phyloP scores from a whole-genome alignment of 371 early-diverging fungal species.

The Cokeromyces recurvatus region DNA sequence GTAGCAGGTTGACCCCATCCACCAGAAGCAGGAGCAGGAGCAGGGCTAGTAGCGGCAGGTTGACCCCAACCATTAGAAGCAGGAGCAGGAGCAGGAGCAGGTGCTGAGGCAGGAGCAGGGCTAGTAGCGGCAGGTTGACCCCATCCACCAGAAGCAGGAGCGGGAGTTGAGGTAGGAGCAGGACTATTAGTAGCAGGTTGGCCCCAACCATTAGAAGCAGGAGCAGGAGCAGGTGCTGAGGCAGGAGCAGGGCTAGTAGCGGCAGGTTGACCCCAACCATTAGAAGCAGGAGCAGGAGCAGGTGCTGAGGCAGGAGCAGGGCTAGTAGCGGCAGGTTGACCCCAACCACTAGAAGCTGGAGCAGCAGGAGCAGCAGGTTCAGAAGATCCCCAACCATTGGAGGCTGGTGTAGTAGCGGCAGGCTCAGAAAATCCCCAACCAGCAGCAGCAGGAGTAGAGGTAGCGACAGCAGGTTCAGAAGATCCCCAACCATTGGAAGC shows the following conservation, averaged over 20 bases:
- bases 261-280: constrained; percentile 26
- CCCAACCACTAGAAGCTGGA: constrained; percentile 23
- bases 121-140: constrained; percentile 10
- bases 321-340: constrained; percentile 6
- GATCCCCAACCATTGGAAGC: constrained; percentile 28
- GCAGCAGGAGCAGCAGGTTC: constrained; percentile 19
- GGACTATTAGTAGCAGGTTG: constrained; percentile 17
- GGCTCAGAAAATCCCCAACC: constrained; percentile 19
- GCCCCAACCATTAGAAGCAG: constrained; percentile 13
- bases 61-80: constrained; percentile 19
- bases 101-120: constrained; percentile 7
- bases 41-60: constrained; percentile 13
- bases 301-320: constrained; percentile 19
- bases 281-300: constrained; percentile 17
- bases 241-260: constrained; percentile 13
- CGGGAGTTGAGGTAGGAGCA: constrained; percentile 7
- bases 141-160: constrained; percentile 23
- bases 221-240: constrained; percentile 7
- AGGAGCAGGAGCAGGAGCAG: constrained; percentile 26
- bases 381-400: constrained; percentile 19
- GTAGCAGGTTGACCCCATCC: constrained; percentile 16
- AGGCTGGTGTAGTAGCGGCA: constrained; percentile 1
- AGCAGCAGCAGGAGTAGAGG: no score
- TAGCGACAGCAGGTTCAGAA: constrained; percentile 9
- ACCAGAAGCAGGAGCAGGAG: constrained; percentile 22